Percentiles rank a stretch among this genome's conserved stretches.
phyloP scores from a whole-genome alignment of 345 rosid genomes.

The Zanthoxylum bungeanum region DNA sequence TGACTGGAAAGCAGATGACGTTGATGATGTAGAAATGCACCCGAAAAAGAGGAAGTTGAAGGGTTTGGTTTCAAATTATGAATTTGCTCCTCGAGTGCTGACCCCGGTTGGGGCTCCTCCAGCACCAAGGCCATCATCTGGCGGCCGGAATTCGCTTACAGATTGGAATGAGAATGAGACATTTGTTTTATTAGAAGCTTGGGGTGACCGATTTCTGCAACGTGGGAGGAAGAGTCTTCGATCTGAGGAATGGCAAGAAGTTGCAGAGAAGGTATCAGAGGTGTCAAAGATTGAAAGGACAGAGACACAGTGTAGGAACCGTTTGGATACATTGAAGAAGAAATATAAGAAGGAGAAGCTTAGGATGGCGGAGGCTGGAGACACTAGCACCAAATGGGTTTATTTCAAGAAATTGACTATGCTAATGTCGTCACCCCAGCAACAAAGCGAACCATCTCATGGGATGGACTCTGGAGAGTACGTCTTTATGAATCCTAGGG shows the following conservation, averaged over 20 bases:
- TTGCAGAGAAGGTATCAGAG: constrained; percentile 88
- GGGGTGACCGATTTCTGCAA: constrained; percentile 89
- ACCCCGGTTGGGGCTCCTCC: constrained; percentile 27
- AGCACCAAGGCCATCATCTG: constrained; percentile 41
- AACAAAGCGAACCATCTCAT: constrained; percentile 75
- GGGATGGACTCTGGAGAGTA: constrained; percentile 90
- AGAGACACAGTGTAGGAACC: constrained; percentile 83
- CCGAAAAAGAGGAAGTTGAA: constrained; percentile 72
- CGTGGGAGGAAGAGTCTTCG: constrained; percentile 89
- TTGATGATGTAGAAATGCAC: constrained; percentile 42
- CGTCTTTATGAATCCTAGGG: constrained; percentile 66
- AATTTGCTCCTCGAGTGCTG: constrained; percentile 77
- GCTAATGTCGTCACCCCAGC: constrained; percentile 64
- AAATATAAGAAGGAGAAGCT: constrained; percentile 89
- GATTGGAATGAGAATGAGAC: constrained; percentile 96
- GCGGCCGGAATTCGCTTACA: constrained; percentile 55
- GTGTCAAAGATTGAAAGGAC: constrained; percentile 69
- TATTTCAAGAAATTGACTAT: constrained; percentile 84
- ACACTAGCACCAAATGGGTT: constrained; percentile 66
- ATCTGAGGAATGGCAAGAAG: constrained; percentile 93
- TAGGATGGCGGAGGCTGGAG: constrained; percentile 40
- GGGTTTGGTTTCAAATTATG: constrained; percentile 69
- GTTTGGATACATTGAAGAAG: constrained; percentile 86
- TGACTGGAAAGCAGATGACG: constrained; percentile 27
- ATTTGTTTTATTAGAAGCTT: constrained; percentile 73